Evolutionary conservation across 805 yeast species (phyloP).

Genomic region (Nakazawaea holstii): DNA sequence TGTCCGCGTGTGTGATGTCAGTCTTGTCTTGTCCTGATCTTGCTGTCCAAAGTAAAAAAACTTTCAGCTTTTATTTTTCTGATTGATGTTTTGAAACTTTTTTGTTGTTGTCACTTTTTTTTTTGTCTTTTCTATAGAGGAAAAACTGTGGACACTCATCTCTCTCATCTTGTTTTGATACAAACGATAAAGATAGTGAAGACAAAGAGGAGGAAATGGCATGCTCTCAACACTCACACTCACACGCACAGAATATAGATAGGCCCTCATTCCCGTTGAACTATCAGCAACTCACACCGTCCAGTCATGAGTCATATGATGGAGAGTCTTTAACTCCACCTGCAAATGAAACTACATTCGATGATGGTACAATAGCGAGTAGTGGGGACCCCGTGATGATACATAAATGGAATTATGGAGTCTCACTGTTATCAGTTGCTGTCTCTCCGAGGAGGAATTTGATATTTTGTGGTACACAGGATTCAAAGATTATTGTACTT

Average conservation of each 20-base stretch:
- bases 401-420: slow-evolving; percentile 74
- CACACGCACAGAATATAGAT: not conserved
- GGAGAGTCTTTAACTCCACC: not conserved
- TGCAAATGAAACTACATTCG: not conserved
- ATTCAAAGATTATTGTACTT: slow-evolving; percentile 67
- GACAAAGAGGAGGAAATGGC: not conserved
- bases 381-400: slow-evolving; percentile 23
- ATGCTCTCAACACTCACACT: not conserved
- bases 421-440: slow-evolving; percentile 68
- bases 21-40: not conserved
- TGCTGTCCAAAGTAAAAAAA: not conserved
- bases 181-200: not conserved
- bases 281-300: not conserved
- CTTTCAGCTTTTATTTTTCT: not conserved
- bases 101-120: not conserved
- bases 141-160: not conserved
- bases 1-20: not conserved
- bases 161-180: not conserved
- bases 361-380: not conserved
- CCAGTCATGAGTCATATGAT: not conserved
- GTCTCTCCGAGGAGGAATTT: slow-evolving; percentile 53
- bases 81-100: not conserved
- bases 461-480: slow-evolving; percentile 87
- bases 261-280: slow-evolving; percentile 4
- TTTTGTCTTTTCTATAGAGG: not conserved